A percentile compares a stretch with the other conserved stretches of the same genome.
These are phyloP conservation scores for Wallacemonas sp. DNA, from an alignment of 208 protist species.

Conservation along the genomic window DNA sequence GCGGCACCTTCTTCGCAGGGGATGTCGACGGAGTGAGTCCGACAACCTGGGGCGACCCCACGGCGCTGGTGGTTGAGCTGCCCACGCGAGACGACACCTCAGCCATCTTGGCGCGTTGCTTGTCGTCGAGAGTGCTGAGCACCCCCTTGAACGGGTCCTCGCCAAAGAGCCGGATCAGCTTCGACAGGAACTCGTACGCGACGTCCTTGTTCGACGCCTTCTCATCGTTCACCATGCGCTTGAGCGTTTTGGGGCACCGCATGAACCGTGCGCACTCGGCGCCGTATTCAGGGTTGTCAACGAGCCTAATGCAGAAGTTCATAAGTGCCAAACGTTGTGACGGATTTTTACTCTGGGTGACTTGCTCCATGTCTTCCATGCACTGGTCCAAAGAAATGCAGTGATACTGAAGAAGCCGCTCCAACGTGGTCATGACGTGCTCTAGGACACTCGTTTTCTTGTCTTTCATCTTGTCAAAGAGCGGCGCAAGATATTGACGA, in stretches of 20 bases:
- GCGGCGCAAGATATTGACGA: slow-evolving; percentile 33
- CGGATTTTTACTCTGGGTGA: slow-evolving; percentile 73
- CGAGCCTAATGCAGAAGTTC: slow-evolving; percentile 59
- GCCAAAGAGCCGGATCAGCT: slow-evolving; percentile 54
- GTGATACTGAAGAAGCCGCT: slow-evolving; percentile 67
- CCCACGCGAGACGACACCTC: background rate
- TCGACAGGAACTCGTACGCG: slow-evolving; percentile 52
- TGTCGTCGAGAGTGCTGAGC: slow-evolving; percentile 62
- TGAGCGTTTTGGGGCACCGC: slow-evolving; percentile 41
- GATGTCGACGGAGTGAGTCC: slow-evolving; percentile 44
- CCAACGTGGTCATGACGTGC: slow-evolving; percentile 76
- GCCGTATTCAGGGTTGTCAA: slow-evolving; percentile 43
- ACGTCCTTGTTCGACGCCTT: slow-evolving; percentile 73
- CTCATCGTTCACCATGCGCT: slow-evolving; percentile 81
- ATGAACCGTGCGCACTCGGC: slow-evolving; percentile 41
- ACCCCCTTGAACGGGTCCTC: slow-evolving; percentile 49
- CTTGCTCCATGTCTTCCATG: slow-evolving; percentile 77
- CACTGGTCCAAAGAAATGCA: slow-evolving; percentile 85
- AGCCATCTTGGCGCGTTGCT: slow-evolving; percentile 56
- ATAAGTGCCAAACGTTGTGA: slow-evolving; percentile 69
- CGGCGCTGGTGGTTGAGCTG: slow-evolving; percentile 1
- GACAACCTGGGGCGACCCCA: slow-evolving; percentile 3
- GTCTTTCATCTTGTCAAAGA: slow-evolving; percentile 91
- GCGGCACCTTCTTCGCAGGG: slow-evolving; percentile 59
- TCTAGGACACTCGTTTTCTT: slow-evolving; percentile 86